Percentiles rank a stretch among this genome's conserved stretches.
phyloP scores from a whole-genome alignment of 768 basidiomycete species.

The Exsudoporus frostii region DNA sequence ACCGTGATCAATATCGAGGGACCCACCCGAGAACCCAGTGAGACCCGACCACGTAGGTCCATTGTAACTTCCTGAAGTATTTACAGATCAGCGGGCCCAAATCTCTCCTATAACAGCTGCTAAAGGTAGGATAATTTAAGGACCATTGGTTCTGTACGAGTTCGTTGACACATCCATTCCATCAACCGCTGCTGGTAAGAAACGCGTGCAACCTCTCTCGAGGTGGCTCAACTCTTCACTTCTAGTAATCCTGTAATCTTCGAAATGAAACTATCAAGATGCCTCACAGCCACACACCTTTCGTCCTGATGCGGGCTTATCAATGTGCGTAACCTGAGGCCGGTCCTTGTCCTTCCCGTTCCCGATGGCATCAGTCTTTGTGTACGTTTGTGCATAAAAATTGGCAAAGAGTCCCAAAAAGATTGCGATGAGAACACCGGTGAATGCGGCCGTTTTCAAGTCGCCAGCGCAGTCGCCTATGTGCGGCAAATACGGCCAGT shows the following conservation, averaged over 20 bases:
- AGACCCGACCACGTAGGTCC: background rate
- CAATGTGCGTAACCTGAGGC: background rate
- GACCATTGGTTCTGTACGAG: too few relatives aligned
- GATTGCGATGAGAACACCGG: conserved; percentile 10
- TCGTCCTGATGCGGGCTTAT: background rate
- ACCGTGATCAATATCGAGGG: background rate
- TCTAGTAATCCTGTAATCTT: background rate
- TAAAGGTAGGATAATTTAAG: too few relatives aligned
- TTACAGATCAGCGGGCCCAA: too few relatives aligned
- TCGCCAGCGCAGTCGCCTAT: conserved; percentile 28
- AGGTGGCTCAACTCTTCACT: background rate
- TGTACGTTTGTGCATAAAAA: conserved; percentile 27
- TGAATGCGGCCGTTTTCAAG: conserved; percentile 14
- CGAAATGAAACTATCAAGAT: background rate
- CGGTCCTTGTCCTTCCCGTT: background rate
- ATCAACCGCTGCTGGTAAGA: background rate
- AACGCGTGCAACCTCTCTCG: background rate
- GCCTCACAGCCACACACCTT: conserved; percentile 1
- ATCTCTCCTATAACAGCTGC: too few relatives aligned
- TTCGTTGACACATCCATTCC: too few relatives aligned
- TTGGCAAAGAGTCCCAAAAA: conserved; percentile 25
- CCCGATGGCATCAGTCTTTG: background rate
- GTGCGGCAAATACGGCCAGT: conserved; percentile 24
- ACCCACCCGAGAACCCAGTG: background rate
- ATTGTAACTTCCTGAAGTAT: too few relatives aligned